These are phyloP conservation scores for Cordyceps farinosa DNA, from an alignment of 2,329 filamentous ascomycete species.

Conservation along the genomic window DNA sequence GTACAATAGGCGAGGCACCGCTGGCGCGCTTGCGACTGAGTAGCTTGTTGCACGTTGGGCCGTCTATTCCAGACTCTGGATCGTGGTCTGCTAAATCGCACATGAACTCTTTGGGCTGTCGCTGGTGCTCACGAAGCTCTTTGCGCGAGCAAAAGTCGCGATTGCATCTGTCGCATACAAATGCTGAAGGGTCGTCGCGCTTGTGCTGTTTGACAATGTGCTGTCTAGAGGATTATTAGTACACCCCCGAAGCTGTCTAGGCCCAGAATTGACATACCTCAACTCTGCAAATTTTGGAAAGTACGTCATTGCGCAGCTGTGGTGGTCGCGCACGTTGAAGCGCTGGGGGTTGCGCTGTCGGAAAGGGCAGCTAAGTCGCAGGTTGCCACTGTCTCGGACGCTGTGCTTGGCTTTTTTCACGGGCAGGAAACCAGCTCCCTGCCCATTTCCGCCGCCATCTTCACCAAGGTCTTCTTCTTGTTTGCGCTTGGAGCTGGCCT, in stretches of 20 bases:
- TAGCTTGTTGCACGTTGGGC: constrained; percentile 38
- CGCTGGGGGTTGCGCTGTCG: constrained; percentile 42
- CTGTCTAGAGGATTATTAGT: constrained; percentile 29
- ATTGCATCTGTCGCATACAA: constrained; percentile 39
- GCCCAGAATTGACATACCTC: constrained; percentile 26
- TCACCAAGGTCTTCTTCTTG: constrained; percentile 32
- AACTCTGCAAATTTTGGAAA: constrained; percentile 41
- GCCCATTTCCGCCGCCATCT: constrained; percentile 32
- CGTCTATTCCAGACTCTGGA: constrained; percentile 39
- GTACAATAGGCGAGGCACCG: constrained; percentile 35
- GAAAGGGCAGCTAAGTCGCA: constrained; percentile 42
- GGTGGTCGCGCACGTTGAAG: constrained; percentile 45
- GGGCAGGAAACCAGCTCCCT: constrained; percentile 28
- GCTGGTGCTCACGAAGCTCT: constrained; percentile 38
- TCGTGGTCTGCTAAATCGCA: constrained; percentile 40
- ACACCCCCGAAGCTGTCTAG: background rate
- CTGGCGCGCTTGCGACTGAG: constrained; percentile 38
- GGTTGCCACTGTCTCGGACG: constrained; percentile 35
- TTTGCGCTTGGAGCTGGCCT: constrained; percentile 14
- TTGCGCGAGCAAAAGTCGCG: constrained; percentile 37
- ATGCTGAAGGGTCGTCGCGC: constrained; percentile 38
- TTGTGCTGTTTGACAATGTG: constrained; percentile 44
- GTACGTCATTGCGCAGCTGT: constrained; percentile 42
- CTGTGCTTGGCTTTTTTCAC: constrained; percentile 32
- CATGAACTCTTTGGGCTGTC: constrained; percentile 39